Evolutionary conservation across 805 yeast genomes (phyloP), one percentile per base, ranked within the genome.

Genomic region (Candida pini): DNA sequence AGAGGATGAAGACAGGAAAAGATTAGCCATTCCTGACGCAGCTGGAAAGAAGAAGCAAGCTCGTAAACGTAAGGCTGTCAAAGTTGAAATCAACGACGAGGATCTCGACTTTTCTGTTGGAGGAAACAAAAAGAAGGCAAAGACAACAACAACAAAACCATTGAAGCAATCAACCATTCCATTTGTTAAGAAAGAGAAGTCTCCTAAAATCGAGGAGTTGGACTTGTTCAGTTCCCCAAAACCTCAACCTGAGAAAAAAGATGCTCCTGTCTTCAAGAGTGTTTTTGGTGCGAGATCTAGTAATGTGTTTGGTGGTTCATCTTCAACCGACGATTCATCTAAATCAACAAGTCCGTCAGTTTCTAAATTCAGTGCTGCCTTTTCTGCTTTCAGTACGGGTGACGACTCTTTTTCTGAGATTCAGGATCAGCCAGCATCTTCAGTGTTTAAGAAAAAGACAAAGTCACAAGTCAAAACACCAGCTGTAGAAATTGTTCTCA

Each of bases 1-100:
- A 20, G 73, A 68, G 9, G 96, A 89, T 55, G 71, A 69, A 36
- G 72, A 70, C 38, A 71, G 70, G 38, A 73, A 87, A 42, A 64
- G 68, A 23, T 66, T 71, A 23, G 54, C 73, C 36, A 56, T 68
- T n/a, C 62, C 72, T 4, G 63, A 56, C 26, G 70, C 66, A 30
- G 64, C 72, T 15, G 60, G 64, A 23, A 68, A 63, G 41, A 64
- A 62, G 34, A 63, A 64, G 38, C 60, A 54, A 19, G 54, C 51
- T 17, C 47, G 53, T 22, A 61, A 59, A 45, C 51, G 59, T 14
- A 55, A 52, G 35, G 50, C 53, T 9, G n/a, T n/a, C n/a, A n/a
- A n/a, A n/a, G n/a, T n/a, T n/a, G n/a, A n/a, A n/a, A n/a, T n/a
- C n/a, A n/a, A n/a, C n/a, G n/a, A 45, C 24, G 45, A 48, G 31